Base-by-base conservation (phyloP, 1,284 basidiomycete species). In the Puccinia hordei region DNA sequence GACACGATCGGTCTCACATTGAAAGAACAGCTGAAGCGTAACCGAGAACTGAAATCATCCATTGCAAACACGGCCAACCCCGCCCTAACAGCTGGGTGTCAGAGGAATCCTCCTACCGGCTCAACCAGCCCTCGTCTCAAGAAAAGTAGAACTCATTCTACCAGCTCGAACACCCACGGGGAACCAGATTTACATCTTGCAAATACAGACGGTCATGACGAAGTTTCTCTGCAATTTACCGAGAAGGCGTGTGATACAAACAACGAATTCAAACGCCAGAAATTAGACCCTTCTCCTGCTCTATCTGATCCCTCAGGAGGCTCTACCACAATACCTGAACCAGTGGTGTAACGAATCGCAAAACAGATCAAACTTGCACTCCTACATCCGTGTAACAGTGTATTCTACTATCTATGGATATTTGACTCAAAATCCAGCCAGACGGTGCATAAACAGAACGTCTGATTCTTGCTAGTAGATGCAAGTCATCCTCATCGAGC, bases 1-100 rank as follows among this genome's bases (percentile, higher is more conserved):
- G 69, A 80, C 27, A 15, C 78, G n/a, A 65, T 80, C 24, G 78
- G 78, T 33, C 57, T 80, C 4, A 80, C 69, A 49, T 30, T 80
- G 6, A 80, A 80, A 55, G 78, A 80, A 49, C 78, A 80, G 44
- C 59, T 80, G 19, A 69, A 71, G 38, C 68, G 78, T 8, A 80
- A 65, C 38, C 69, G 68, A 59, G 78, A 80, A 17, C 44, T 27
- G 24, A 19, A 79, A 53, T 72, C 51, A 46, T 49, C 41, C 19
- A 38, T 41, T 30, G 41, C 33, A 3, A 63, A 41, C 2, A 41
- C 33, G 5, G 17, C 35, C 10, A 63, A 38, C 38, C 35, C 35
- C 19, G 33, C 35, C n/a, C 35, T 17, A 41, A 63, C 61, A 59
- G 27, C 24, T 17, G 12, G 41, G 0, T 19, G n/a, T 63, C 61